These are phyloP conservation scores for Cadophora sp. DNA, from an alignment of 2,329 filamentous ascomycete genomes.

Conservation along the genomic window DNA sequence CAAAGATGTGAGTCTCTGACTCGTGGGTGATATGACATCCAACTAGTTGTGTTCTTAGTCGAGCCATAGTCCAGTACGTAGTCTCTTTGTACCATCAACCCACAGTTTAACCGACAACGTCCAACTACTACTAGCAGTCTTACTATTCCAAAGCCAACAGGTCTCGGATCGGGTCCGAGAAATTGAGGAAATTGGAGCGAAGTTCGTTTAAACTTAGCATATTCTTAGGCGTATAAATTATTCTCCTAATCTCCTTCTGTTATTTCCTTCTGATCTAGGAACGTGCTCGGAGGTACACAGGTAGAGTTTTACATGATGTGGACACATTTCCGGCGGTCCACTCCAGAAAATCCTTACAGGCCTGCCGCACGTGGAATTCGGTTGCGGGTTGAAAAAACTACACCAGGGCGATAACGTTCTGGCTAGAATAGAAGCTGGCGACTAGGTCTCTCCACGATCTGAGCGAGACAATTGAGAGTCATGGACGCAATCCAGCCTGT, in stretches of 20 bases:
- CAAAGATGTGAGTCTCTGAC: not conserved
- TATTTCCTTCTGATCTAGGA: too few relatives aligned
- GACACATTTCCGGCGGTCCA: not conserved
- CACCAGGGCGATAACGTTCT: not conserved
- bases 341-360: not conserved
- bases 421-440: too few relatives aligned
- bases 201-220: too few relatives aligned
- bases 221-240: not conserved
- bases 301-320: not conserved
- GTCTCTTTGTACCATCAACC: not conserved
- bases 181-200: too few relatives aligned
- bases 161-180: too few relatives aligned
- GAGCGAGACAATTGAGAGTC: not conserved
- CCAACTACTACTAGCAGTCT: too few relatives aligned
- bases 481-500: not conserved
- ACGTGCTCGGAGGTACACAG: too few relatives aligned
- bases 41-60: not conserved
- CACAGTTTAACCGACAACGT: not conserved
- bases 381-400: not conserved
- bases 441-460: not conserved
- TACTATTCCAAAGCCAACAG: too few relatives aligned
- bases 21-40: not conserved
- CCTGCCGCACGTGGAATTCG: not conserved
- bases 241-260: not conserved
- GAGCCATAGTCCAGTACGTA: too few relatives aligned